A percentile compares a stretch with the other conserved stretches of the same genome.
These are phyloP conservation scores for Brasilioporus rufonigricans DNA, from an alignment of 768 basidiomycete species.

Conservation along the genomic window DNA sequence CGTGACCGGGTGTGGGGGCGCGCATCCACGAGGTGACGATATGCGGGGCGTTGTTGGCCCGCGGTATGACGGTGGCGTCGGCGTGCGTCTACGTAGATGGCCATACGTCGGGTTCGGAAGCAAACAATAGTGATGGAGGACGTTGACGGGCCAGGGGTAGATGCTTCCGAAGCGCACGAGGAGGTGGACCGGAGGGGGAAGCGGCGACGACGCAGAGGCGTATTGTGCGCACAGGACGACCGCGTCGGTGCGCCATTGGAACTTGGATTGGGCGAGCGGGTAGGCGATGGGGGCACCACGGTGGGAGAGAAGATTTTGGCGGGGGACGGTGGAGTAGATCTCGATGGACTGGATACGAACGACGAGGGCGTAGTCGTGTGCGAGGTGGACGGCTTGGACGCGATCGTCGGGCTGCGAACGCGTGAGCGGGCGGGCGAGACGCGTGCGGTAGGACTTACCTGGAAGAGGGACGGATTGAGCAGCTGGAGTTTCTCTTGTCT, in stretches of 20 bases:
- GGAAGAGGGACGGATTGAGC: slow-evolving; percentile 31
- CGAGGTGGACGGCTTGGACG: slow-evolving; percentile 42
- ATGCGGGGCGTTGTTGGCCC: too few species aligned
- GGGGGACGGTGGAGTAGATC: slow-evolving; percentile 38
- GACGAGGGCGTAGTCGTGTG: slow-evolving; percentile 44
- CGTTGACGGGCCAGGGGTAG: slow-evolving; percentile 68
- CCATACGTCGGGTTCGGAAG: slow-evolving; percentile 41
- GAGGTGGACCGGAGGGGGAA: slow-evolving; percentile 41
- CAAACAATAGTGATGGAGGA: slow-evolving; percentile 61
- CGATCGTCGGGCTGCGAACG: slow-evolving; percentile 33
- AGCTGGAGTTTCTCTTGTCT: slow-evolving; percentile 33
- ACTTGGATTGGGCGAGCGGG: slow-evolving; percentile 46
- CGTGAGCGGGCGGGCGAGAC: background rate
- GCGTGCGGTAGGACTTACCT: slow-evolving; percentile 23
- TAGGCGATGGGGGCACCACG: slow-evolving; percentile 29
- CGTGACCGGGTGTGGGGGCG: slow-evolving; percentile 1
- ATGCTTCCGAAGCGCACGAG: slow-evolving; percentile 58
- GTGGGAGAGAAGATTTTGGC: slow-evolving; percentile 15
- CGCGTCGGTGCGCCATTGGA: slow-evolving; percentile 59
- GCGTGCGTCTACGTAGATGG: background rate
- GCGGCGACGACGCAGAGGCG: too few species aligned
- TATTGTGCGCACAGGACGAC: slow-evolving; percentile 40
- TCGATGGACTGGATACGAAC: slow-evolving; percentile 43
- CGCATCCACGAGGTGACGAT: too few species aligned
- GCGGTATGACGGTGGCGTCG: background rate